Base-by-base conservation (phyloP, 345 rosid species). In the Lumnitzera racemosa region DNA sequence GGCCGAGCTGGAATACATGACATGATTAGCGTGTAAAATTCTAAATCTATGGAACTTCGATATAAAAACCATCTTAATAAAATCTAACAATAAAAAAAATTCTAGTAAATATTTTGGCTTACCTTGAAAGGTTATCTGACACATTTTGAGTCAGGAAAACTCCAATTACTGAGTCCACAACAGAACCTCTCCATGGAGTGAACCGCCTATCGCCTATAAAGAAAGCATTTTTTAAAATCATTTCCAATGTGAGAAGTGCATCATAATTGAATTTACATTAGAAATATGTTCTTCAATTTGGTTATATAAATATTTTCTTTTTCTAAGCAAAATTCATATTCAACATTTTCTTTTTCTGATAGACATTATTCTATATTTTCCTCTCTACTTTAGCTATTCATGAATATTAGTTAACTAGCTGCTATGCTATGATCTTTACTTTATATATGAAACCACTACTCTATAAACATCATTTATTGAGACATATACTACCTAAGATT, bases 61-160 rank as follows among this genome's bases (percentile, higher is more conserved):
- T 23, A 12, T 27, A 24, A 4, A 1, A 5, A 59, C 53, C 23
- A 13, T 46, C 50, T 41, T 12, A n/a, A 13, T 11, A 61, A 24
- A n/a, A 55, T 29, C 48, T n/a, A 2, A 20, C 13, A 14, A 20
- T 20, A 23, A 57, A 49, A 15, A 14, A 51, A 16, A 31, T 16
- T 31, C 7, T 47, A 29, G 17, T 20, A 47, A 25, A 36, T 15
- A 31, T 6, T 69, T 14, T 13, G 48, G 11, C 48, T 58, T 47
- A 86, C 92, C 96, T 84, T 41, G 96, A 89, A 50, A 73, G 75
- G 55, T 16, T 43, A 41, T 89, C 90, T 0, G 84, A 59, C 13
- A 79, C 87, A 68, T 86, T 89, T 15, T 89, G 89, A 23, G 94
- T 89, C 51, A 86, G 61, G 29, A 67, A 78, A 46, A 86, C 90